Conservation (phyloP, 2,329 filamentous ascomycete genomes). For the Chaetothyriales sp. region DNA sequence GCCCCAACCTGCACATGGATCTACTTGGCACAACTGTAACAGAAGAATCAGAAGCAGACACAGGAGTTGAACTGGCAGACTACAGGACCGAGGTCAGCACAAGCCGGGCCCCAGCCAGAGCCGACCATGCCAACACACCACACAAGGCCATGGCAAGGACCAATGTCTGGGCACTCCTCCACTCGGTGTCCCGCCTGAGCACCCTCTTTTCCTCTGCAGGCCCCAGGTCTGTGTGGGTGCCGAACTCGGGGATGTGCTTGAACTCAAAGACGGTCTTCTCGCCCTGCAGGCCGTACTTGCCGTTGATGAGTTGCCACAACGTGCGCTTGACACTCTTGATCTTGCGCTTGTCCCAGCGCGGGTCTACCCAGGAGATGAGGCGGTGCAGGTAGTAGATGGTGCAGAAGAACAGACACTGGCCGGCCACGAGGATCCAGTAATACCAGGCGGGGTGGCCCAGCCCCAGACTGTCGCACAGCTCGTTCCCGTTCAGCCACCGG, state of each 20-base stretch:
- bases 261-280: constrained; percentile 52
- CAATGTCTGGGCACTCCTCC: background rate
- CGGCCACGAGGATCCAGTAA: constrained; percentile 8
- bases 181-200: background rate
- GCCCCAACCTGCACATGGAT: no score
- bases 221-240: background rate
- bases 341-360: constrained; percentile 36
- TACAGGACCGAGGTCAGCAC: background rate
- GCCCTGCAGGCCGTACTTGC: constrained; percentile 45
- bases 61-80: background rate
- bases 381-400: constrained; percentile 32
- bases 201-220: background rate
- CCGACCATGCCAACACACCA: background rate
- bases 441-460: constrained; percentile 20
- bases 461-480: constrained; percentile 34
- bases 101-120: background rate
- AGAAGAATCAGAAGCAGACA: background rate
- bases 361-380: constrained; percentile 31
- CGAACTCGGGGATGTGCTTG: constrained; percentile 45
- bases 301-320: constrained; percentile 39
- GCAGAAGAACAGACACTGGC: constrained; percentile 48
- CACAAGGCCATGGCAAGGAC: background rate
- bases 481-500: constrained; percentile 27
- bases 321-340: constrained; percentile 39
- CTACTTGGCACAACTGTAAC: background rate